A percentile compares a stretch with the other conserved stretches of the same genome.
These are phyloP conservation scores for Candida yuanshanica DNA, from an alignment of 805 yeast genomes.

Conservation along the genomic window DNA sequence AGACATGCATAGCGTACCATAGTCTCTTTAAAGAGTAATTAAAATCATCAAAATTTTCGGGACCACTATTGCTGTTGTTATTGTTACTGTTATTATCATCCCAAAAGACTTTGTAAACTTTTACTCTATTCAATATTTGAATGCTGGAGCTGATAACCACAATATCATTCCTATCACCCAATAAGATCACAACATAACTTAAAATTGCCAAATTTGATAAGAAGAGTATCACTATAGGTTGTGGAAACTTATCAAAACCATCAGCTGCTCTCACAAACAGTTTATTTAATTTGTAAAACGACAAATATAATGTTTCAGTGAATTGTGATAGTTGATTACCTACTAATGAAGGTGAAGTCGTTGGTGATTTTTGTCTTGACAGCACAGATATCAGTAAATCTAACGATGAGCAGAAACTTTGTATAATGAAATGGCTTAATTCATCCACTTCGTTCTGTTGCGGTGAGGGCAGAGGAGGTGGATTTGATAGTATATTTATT, in stretches of 20 bases:
- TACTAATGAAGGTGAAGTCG: constrained; percentile 2
- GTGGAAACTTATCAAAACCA: constrained; percentile 9
- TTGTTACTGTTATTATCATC: constrained; percentile 6
- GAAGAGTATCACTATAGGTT: constrained; percentile 11
- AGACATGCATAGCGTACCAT: constrained; percentile 39
- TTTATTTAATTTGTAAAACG: constrained; percentile 13
- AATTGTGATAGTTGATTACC: constrained; percentile 2
- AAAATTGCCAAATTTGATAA: constrained; percentile 32
- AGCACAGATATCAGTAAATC: constrained; percentile 15
- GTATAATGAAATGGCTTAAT: constrained; percentile 12
- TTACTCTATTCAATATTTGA: constrained; percentile 53
- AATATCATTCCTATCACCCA: constrained; percentile 56
- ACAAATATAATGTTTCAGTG: constrained; percentile 9
- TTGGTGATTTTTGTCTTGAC: constrained; percentile 5
- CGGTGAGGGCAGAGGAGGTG: constrained; percentile 11
- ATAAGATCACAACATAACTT: constrained; percentile 51
- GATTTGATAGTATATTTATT: constrained; percentile 14
- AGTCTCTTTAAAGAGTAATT: constrained; percentile 33
- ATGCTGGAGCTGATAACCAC: constrained; percentile 46
- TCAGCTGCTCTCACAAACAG: constrained; percentile 9
- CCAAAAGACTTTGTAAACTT: constrained; percentile 35
- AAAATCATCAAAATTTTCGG: constrained; percentile 20
- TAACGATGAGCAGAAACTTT: constrained; percentile 15
- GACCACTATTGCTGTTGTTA: constrained; percentile 6
- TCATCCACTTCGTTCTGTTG: constrained; percentile 18